Evolutionary conservation across 2,329 filamentous ascomycete genomes (phyloP).

Genomic region (Pestalotiopsis sp.): DNA sequence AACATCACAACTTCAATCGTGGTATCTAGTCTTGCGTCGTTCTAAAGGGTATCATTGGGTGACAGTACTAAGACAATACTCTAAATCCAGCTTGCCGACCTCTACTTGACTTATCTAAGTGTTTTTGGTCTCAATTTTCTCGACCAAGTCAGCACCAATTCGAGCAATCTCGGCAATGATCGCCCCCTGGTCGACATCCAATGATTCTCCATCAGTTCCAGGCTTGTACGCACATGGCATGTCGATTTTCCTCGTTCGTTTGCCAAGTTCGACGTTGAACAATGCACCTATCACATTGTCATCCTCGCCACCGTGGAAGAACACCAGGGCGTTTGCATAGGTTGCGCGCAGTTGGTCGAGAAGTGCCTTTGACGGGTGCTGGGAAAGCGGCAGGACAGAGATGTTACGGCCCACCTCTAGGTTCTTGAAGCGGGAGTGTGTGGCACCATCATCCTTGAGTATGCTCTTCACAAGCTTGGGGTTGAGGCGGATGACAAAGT

Average conservation of each 20-base stretch:
- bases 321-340: conserved; percentile 73
- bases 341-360: conserved; percentile 67
- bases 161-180: conserved; percentile 75
- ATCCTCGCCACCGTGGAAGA: conserved; percentile 71
- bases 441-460: conserved; percentile 37
- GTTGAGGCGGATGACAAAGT: conserved; percentile 79
- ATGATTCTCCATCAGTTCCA: conserved; percentile 46
- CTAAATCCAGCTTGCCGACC: background rate
- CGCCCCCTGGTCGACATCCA: conserved; percentile 67
- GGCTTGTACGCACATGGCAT: conserved; percentile 70
- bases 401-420: conserved; percentile 62
- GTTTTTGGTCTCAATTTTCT: conserved; percentile 48
- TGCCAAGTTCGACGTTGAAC: conserved; percentile 59
- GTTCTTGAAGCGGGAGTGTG: conserved; percentile 74
- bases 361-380: conserved; percentile 65
- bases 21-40: background rate
- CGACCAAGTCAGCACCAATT: conserved; percentile 66
- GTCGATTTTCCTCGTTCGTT: conserved; percentile 70
- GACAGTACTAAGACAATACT: background rate
- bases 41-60: conserved; percentile 4
- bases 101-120: conserved; percentile 13
- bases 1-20: background rate
- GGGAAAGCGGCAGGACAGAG: conserved; percentile 49
- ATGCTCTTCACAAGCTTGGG: conserved; percentile 51
- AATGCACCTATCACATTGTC: conserved; percentile 61